phyloP scores from a whole-genome alignment of 306 rosid species.

The Fagus sylvatica region DNA sequence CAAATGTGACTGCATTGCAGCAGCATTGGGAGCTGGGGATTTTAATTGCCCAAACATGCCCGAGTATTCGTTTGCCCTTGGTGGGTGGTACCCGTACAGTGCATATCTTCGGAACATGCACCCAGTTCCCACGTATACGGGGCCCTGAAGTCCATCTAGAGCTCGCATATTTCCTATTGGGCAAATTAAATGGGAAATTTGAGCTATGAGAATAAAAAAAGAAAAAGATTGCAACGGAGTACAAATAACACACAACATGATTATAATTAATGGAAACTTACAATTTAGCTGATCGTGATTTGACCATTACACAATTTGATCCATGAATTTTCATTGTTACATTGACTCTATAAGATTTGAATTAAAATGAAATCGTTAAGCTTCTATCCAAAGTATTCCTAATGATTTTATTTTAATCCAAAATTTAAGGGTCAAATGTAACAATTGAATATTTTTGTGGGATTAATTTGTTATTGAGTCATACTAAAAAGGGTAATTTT shows the following conservation, averaged over 20 bases:
- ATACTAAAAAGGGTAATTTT: no score
- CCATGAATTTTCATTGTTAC: no score
- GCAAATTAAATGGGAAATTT: not conserved
- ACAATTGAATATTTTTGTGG: no score
- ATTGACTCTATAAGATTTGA: no score
- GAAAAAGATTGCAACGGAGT: not conserved
- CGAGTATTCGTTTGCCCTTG: conserved; percentile 69
- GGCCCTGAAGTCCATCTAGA: conserved; percentile 88
- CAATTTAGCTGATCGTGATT: no score
- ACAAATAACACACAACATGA: not conserved
- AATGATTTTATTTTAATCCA: no score
- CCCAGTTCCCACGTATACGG: conserved; percentile 86
- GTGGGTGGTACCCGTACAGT: conserved; percentile 82
- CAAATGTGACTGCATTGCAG: conserved; percentile 22
- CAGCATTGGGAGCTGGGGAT: conserved; percentile 44
- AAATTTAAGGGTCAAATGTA: no score
- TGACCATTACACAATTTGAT: no score
- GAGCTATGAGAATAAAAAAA: not conserved
- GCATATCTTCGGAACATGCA: conserved; percentile 87
- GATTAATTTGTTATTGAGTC: no score
- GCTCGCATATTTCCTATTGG: conserved; percentile 79
- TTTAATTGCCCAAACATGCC: conserved; percentile 68
- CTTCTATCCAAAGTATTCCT: no score
- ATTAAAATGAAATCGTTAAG: no score
- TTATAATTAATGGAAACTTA: no score